phyloP scores from a whole-genome alignment of 371 early-diverging fungal species.

The Mortierella sp. region DNA sequence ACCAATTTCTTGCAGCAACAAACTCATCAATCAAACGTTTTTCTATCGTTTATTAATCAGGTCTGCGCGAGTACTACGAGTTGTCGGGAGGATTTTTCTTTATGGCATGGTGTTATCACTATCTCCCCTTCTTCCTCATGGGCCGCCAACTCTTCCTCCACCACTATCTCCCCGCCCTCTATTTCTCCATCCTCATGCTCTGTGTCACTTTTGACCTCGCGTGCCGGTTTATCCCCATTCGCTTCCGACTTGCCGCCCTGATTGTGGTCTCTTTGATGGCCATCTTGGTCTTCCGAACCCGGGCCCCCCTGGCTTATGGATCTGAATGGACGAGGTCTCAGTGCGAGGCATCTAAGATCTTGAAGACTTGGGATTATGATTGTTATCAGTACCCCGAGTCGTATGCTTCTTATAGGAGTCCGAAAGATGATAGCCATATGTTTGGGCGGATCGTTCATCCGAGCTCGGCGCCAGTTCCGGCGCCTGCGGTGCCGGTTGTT shows the following conservation, averaged over 20 bases:
- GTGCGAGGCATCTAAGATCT: constrained; percentile 83
- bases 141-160: constrained; percentile 97
- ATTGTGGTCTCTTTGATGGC: constrained; percentile 61
- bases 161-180: constrained; percentile 97
- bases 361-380: constrained; percentile 90
- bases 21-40: neutral
- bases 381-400: constrained; percentile 58
- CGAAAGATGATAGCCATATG: neutral
- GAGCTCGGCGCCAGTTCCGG: neutral
- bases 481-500: neutral
- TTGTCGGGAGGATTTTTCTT: constrained; percentile 84
- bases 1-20: neutral
- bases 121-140: constrained; percentile 96
- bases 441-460: constrained; percentile 24
- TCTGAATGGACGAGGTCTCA: constrained; percentile 79
- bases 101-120: constrained; percentile 93
- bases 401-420: constrained; percentile 6
- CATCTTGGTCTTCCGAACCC: constrained; percentile 68
- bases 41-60: constrained; percentile 20
- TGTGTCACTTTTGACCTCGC: constrained; percentile 82
- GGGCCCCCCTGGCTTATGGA: constrained; percentile 90
- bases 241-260: constrained; percentile 67
- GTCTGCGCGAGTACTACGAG: constrained; percentile 64
- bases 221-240: constrained; percentile 70
- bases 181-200: constrained; percentile 83